Evolutionary conservation across 495 filamentous ascomycete species (phyloP), one percentile per base, ranked within the genome.

Genomic region (Tuber indicum): DNA sequence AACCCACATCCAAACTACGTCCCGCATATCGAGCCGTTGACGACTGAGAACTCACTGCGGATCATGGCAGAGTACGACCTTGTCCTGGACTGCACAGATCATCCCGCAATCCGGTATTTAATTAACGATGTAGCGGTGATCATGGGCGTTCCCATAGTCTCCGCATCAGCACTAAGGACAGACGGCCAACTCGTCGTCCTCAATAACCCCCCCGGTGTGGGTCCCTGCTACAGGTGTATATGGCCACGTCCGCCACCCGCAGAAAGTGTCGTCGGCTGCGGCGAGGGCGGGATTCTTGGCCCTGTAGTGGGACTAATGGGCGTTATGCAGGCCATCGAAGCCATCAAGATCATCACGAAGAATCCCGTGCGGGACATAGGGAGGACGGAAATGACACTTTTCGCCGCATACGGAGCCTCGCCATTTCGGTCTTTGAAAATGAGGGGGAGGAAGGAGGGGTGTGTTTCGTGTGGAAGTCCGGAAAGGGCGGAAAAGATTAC

Each of bases 301-400:
- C 93, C 96, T 0, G 95, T 97, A 0, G 96, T 99, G 0, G 96
- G 96, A 1, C 89, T 92, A 16, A 97, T 99, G 94, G 96, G 96
- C 7, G 91, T 97, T 3, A 85, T 97, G 62, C 94, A 97, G 85
- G 96, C 96, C 0, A 86, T 94, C 46, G 94, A 98, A 84, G 90
- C 94, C 10, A 91, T 99, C 82, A 97, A 97, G 81, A 83, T 98
- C 5, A 86, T 98, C 32, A 87, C 88, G 0, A 36, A 17, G 58
- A 66, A 66, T 36, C 58, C 58, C 12, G 58, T 36, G 16, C 52
- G 71, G 45, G 49, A 23, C 6, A 19, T 71, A 0, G 47, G 46
- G 26, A 83, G 80, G 43, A 84, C 85, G 45, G 87, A 84, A 23
- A 84, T 72, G 75, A 85, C 79, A 1, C 83, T 84, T 26, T 87